A percentile compares a stretch with the other conserved stretches of the same genome.
phyloP scores from a whole-genome alignment of 2,329 filamentous ascomycete species.

The Penicillium sp. region DNA sequence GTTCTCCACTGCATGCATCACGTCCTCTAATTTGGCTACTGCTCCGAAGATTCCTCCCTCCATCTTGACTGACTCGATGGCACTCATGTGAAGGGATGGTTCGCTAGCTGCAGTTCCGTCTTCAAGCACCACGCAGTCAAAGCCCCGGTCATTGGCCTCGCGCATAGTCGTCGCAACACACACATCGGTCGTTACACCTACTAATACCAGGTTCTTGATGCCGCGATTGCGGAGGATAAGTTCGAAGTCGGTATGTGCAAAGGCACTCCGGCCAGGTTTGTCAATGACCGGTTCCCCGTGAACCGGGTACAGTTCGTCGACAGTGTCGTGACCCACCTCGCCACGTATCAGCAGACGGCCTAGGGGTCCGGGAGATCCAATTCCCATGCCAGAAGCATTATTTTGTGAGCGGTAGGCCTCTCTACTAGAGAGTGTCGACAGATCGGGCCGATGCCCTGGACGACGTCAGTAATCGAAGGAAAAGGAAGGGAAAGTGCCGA shows the following conservation, averaged over 20 bases:
- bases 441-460: conserved; percentile 43
- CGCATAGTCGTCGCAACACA: conserved; percentile 49
- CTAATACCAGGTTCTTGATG: conserved; percentile 47
- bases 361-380: conserved; percentile 46
- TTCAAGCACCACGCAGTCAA: conserved; percentile 46
- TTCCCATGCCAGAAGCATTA: conserved; percentile 44
- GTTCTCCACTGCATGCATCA: conserved; percentile 36
- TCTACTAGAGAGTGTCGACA: conserved; percentile 49
- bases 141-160: conserved; percentile 49
- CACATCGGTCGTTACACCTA: conserved; percentile 50
- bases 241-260: conserved; percentile 49
- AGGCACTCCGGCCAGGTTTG: conserved; percentile 48
- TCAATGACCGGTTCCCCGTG: conserved; percentile 45
- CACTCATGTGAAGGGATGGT: conserved; percentile 33
- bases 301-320: conserved; percentile 47
- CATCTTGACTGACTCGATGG: conserved; percentile 39
- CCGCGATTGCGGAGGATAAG: conserved; percentile 44
- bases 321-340: conserved; percentile 50
- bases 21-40: conserved; percentile 32
- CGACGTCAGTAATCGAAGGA: conserved; percentile 13
- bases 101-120: conserved; percentile 42
- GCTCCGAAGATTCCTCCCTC: conserved; percentile 42
- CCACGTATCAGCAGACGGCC: conserved; percentile 53
- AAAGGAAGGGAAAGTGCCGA: background rate
- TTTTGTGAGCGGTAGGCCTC: conserved; percentile 48